Conservation (phyloP, 2,329 filamentous ascomycete species). For the Aspergillus pseudoviridinutans region DNA sequence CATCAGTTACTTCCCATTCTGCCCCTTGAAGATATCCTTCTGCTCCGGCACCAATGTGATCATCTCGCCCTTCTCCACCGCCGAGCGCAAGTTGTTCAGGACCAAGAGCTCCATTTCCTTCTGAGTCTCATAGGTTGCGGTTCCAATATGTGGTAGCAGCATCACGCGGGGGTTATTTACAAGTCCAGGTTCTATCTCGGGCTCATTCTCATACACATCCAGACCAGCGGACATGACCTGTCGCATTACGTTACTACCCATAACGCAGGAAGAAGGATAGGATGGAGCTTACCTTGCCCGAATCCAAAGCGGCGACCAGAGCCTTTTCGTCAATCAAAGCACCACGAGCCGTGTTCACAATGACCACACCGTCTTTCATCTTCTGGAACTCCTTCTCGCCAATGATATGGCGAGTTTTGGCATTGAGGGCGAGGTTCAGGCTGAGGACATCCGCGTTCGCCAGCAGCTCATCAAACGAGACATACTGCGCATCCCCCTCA, state of each 20-base stretch:
- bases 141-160: conserved; percentile 58
- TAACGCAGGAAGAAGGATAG: background rate
- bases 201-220: conserved; percentile 48
- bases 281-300: conserved; percentile 36
- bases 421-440: conserved; percentile 43
- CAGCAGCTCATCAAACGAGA: conserved; percentile 45
- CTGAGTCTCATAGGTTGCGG: conserved; percentile 57
- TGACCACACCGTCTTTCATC: conserved; percentile 44
- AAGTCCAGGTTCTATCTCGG: conserved; percentile 45
- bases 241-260: background rate
- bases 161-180: conserved; percentile 45
- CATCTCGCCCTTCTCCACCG: conserved; percentile 54
- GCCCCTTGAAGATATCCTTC: conserved; percentile 32
- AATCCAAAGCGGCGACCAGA: conserved; percentile 42
- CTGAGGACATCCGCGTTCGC: conserved; percentile 45
- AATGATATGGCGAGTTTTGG: conserved; percentile 45
- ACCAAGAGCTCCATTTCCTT: conserved; percentile 60
- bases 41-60: conserved; percentile 61
- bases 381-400: conserved; percentile 42
- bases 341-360: conserved; percentile 44
- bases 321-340: conserved; percentile 46
- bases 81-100: conserved; percentile 54
- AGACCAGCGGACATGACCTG: conserved; percentile 42
- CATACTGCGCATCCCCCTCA: conserved; percentile 41
- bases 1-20: background rate